Base-by-base conservation (phyloP, 225 moss, liverwort and hornwort genomes). In the Straminergon stramineum region DNA sequence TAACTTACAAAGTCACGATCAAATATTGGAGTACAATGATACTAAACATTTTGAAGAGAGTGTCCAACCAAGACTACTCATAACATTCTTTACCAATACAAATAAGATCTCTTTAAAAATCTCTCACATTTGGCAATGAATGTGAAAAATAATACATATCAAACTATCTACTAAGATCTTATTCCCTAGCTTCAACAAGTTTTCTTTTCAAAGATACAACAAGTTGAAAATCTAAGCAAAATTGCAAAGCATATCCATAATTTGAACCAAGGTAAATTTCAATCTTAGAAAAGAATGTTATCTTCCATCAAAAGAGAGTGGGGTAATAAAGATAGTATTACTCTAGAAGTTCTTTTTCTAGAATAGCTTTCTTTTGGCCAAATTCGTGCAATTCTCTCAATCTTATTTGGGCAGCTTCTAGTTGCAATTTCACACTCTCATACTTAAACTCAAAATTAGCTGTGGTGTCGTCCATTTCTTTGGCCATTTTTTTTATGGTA, bases 371-470 rank as follows among this genome's bases (percentile, higher is more conserved):
- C 57, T 94, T 95, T 34, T 93, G 43, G 9, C 94, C 95, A 58
- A 99, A 99, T 79, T 99, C 99, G 43, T 97, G 95, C 81, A 99
- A 92, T 87, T 99, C 99, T 45, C 97, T 92, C 65, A 99, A 93
- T 90, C 92, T 96, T 60, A 97, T 93, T 19, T 93, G 97, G 17
- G 97, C 93, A 80, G 94, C 94, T 75, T 97, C 97, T 5, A 97
- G 63, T 81, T 99, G 94, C 83, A 99, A 91, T 56, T 96, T 94
- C 69, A 97, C 48, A 21, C 84, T 96, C 5, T 94, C 94, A 11
- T 94, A 95, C 60, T 94, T 93, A 81, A 97, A 97, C 15, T 97
- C 94, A 85, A 97, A 94, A 53, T 71, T 90, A 27, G 92, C 48
- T 41, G 61, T 86, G 10, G 93, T 85, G 9, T 94, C 94, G 4